phyloP scores from a whole-genome alignment of 2,329 filamentous ascomycete species.

The Exophiala mesophila region DNA sequence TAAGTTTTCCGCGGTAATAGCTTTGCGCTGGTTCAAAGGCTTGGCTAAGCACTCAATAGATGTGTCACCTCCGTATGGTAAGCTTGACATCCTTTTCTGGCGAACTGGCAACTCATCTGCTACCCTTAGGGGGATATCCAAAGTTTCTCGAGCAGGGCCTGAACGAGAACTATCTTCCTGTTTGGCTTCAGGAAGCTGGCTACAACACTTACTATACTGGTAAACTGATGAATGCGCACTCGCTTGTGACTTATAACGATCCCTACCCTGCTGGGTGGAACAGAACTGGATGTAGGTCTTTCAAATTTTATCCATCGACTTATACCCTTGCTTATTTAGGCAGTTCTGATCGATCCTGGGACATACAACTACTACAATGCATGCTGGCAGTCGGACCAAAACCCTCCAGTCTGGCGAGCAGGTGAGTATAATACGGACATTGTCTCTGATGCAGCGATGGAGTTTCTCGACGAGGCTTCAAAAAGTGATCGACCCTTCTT shows the following conservation, averaged over 20 bases:
- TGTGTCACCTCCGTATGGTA: slow-evolving; percentile 38
- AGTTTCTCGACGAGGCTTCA: slow-evolving; percentile 58
- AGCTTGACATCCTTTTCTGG: not conserved
- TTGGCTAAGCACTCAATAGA: slow-evolving; percentile 32
- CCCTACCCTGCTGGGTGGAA: slow-evolving; percentile 36
- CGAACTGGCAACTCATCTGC: not conserved
- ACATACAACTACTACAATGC: slow-evolving; percentile 66
- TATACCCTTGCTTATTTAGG: not conserved
- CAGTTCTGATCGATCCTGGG: slow-evolving; percentile 37
- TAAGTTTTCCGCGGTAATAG: too few relatives aligned
- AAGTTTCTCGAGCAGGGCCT: slow-evolving; percentile 49
- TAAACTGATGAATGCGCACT: slow-evolving; percentile 52
- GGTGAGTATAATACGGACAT: slow-evolving; percentile 56
- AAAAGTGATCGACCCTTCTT: slow-evolving; percentile 57
- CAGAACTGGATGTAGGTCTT: slow-evolving; percentile 31
- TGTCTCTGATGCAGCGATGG: slow-evolving; percentile 53
- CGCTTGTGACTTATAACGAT: slow-evolving; percentile 44
- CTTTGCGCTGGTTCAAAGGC: slow-evolving; percentile 28
- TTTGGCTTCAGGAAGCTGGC: slow-evolving; percentile 49
- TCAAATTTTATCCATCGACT: not conserved
- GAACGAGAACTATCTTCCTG: slow-evolving; percentile 47
- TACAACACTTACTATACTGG: slow-evolving; percentile 53
- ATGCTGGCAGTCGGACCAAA: slow-evolving; percentile 56
- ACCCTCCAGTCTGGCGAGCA: slow-evolving; percentile 51
- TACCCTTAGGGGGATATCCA: slow-evolving; percentile 38